Evolutionary conservation across 352 stramenopile genomes (phyloP).

Genomic region (Phytophthora fragariaefolia): DNA sequence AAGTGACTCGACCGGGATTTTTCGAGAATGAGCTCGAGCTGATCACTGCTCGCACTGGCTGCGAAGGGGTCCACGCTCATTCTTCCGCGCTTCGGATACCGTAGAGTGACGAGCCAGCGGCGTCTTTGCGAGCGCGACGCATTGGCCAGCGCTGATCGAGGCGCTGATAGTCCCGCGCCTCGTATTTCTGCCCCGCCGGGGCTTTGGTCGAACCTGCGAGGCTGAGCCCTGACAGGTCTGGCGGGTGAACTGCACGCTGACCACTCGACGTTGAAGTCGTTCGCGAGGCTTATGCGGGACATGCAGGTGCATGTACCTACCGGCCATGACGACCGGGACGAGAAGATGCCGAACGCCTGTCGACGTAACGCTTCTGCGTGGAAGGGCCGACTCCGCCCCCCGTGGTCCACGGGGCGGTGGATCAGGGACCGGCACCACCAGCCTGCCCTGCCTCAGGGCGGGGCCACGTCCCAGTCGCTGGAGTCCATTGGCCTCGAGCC

Average conservation of each 20-base stretch:
- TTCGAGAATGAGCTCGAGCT: constrained; percentile 14
- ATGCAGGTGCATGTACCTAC: too few relatives aligned
- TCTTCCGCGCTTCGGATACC: constrained; percentile 3
- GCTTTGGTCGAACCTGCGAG: not conserved
- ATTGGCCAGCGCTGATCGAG: not conserved
- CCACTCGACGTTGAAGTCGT: constrained; percentile 5
- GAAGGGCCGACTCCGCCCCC: too few relatives aligned
- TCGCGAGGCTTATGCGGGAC: too few relatives aligned
- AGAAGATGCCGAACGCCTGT: not conserved
- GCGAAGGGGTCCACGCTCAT: constrained; percentile 1
- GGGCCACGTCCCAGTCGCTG: too few relatives aligned
- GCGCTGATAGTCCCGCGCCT: constrained; percentile 18
- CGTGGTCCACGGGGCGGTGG: too few relatives aligned
- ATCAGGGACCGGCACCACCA: too few relatives aligned
- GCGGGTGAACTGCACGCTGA: too few relatives aligned
- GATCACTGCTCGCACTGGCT: not conserved
- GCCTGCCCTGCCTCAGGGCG: too few relatives aligned
- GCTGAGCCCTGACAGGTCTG: too few relatives aligned
- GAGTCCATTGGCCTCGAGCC: too few relatives aligned
- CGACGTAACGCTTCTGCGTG: too few relatives aligned
- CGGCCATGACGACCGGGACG: constrained; percentile 14
- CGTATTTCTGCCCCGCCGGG: constrained; percentile 2
- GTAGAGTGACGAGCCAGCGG: not conserved
- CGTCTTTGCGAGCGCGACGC: constrained; percentile 1
- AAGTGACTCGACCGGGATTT: constrained; percentile 1